Conservation (phyloP, 306 rosid species). For the Albizia julibrissin region DNA sequence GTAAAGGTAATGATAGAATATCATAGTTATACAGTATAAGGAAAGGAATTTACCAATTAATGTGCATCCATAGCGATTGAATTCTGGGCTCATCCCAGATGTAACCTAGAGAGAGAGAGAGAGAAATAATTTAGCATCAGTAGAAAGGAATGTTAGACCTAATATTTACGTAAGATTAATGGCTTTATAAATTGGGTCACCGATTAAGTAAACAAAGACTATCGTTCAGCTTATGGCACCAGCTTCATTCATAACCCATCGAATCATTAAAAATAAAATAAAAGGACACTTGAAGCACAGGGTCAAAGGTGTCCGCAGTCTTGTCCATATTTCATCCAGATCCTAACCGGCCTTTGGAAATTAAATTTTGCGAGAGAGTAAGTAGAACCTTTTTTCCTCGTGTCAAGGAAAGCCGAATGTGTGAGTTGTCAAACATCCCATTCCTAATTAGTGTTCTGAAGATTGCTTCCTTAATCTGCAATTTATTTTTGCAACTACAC, state of each 20-base stretch:
- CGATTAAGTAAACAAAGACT: conserved; percentile 21
- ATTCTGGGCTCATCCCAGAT: conserved; percentile 86
- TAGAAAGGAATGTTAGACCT: conserved; percentile 5
- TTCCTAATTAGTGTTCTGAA: conserved; percentile 74
- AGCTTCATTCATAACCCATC: conserved; percentile 10
- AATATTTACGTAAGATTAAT: neutral
- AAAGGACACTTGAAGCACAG: neutral
- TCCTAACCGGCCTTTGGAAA: neutral
- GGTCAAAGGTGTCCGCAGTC: too few species aligned
- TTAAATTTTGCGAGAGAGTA: conserved; percentile 8
- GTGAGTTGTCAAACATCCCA: conserved; percentile 82
- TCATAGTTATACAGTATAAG: conserved; percentile 14
- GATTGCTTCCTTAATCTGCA: conserved; percentile 83
- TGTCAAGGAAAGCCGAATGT: conserved; percentile 78
- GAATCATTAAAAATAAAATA: neutral
- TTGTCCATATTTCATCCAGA: neutral
- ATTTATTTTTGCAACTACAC: conserved; percentile 22
- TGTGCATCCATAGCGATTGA: conserved; percentile 86
- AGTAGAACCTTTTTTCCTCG: conserved; percentile 75
- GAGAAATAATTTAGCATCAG: neutral
- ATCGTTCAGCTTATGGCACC: neutral
- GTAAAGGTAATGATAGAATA: conserved; percentile 3
- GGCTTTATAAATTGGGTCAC: conserved; percentile 4
- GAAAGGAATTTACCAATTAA: conserved; percentile 64
- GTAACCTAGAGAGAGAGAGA: conserved; percentile 61